Base-by-base conservation (phyloP, 441 rosid genomes). In the Corymbia citriodora region DNA sequence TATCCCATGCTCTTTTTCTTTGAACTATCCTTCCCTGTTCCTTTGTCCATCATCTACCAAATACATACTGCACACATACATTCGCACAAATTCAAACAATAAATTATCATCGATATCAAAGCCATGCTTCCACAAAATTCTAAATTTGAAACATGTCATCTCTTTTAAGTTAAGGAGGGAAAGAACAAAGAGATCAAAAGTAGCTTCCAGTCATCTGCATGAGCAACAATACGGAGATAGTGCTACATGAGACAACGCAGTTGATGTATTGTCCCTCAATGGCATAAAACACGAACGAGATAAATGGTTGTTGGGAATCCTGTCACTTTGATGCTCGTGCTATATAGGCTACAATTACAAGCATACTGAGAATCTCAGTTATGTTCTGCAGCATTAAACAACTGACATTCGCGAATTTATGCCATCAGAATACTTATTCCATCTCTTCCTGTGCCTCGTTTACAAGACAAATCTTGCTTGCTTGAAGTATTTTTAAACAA, bases 401-500 rank as follows among this genome's bases (percentile, higher is more conserved):
- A 23, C 29, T 12, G 17, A 12, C 9, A 11, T 11, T 23, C 29
- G 21, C 48, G 13, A 74, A 19, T 74, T 8, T 1, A 40, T 74
- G 25, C 50, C 27, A 40, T 45, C 50, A 74, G 17, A 74, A 12
- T 74, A 40, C 83, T 74, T 74, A 74, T 74, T 40, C 3, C 83
- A 12, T 40, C 50, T 74, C 10, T 5, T 3, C 83, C 6, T 10
- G 3, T 40, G 45, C 9, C 83, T 40, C 7, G 9, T 1, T 11
- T 7, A 74, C 17, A 11, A 74, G 29, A 21, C 50, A 48, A 74
- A 74, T 74, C 83, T 74, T 74, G 83, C 83, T 74, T 40, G 50
- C 2, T 40, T 1, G 50, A 74, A 3, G 27, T 74, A 87, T 90
- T 72, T 92, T 91, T 93, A 97, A 68, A 95, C 96, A 59, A 96